Percentiles rank a stretch among this genome's conserved stretches.
Conservation (phyloP, 768 basidiomycete genomes). For the Tulasnella sp. region DNA sequence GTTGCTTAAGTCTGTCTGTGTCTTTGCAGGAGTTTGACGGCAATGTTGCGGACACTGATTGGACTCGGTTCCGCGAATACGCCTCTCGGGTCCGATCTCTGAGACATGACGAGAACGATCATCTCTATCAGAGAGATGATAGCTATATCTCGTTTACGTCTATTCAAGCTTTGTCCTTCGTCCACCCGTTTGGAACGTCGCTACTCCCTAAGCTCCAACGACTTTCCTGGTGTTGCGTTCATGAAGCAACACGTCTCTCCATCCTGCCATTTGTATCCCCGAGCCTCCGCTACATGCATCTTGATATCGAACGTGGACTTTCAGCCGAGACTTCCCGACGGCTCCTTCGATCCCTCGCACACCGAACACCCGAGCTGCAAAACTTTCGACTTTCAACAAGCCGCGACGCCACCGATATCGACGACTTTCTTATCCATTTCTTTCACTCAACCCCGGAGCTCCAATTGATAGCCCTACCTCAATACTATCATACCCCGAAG, state of each 20-base stretch:
- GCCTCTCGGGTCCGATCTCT: neutral
- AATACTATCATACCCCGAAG: neutral
- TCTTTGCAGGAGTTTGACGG: neutral
- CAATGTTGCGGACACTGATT: neutral
- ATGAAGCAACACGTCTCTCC: neutral
- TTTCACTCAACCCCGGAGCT: neutral
- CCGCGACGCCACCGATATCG: neutral
- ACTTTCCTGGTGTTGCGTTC: neutral
- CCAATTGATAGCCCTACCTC: neutral
- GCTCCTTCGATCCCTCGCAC: neutral
- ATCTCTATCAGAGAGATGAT: neutral
- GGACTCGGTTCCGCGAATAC: neutral
- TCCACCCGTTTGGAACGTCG: neutral
- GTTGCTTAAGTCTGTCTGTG: neutral
- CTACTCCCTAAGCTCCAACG: neutral
- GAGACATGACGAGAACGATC: neutral
- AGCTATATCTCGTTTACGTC: neutral
- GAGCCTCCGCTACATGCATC: neutral
- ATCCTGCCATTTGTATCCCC: neutral
- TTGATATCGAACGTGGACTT: neutral
- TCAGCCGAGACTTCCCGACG: neutral
- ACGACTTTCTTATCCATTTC: neutral
- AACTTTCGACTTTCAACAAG: neutral
- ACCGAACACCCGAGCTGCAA: neutral
- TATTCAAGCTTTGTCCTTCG: neutral